phyloP scores from a whole-genome alignment of 2,329 filamentous ascomycete genomes.

The Talaromyces funiculosus region DNA sequence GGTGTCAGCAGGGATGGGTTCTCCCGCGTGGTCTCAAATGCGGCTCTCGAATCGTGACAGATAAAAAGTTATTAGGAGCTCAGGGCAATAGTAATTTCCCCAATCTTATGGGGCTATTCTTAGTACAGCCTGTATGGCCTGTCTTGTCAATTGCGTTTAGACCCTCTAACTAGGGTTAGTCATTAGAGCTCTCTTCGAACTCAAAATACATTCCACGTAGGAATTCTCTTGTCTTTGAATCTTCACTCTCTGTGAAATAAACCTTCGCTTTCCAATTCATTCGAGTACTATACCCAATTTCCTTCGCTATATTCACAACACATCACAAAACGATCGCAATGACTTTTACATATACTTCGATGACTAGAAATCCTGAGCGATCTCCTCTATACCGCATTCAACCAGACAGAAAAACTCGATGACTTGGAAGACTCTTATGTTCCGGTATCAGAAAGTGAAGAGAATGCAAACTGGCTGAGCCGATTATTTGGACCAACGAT shows the following conservation, averaged over 20 bases:
- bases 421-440: neutral
- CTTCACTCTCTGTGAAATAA: neutral
- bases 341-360: neutral
- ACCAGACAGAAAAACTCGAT: neutral
- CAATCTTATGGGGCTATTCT: neutral
- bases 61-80: neutral
- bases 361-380: neutral
- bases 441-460: neutral
- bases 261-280: neutral
- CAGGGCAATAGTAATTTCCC: neutral
- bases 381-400: conserved; percentile 3
- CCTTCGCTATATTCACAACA: neutral
- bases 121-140: neutral
- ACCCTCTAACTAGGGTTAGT: neutral
- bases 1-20: neutral
- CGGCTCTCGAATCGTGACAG: neutral
- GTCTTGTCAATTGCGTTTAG: neutral
- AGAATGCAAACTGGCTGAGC: neutral
- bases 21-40: neutral
- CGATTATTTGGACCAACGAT: neutral
- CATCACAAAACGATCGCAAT: neutral
- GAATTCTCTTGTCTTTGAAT: neutral
- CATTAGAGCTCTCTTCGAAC: neutral
- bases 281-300: neutral
- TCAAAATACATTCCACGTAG: neutral